Percentiles rank a stretch among this genome's conserved stretches.
phyloP scores from a whole-genome alignment of 2,329 filamentous ascomycete genomes.

The Nothophoma quercina region DNA sequence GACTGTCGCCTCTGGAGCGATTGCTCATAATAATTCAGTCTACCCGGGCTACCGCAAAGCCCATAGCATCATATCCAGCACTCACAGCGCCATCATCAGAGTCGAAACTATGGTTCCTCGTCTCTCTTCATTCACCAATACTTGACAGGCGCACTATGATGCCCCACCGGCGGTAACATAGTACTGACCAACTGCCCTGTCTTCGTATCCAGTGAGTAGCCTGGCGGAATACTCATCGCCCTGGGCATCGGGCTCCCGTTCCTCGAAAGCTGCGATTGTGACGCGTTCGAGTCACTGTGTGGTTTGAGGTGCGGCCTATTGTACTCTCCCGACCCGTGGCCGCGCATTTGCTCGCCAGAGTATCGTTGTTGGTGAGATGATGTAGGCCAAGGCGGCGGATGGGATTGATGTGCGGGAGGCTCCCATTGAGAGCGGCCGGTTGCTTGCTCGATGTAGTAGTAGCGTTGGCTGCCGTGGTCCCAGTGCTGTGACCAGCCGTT shows the following conservation, averaged over 20 bases:
- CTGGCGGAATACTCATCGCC: conserved; percentile 12
- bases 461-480: conserved; percentile 66
- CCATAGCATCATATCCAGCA: no score
- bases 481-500: conserved; percentile 68
- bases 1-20: no score
- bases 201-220: conserved; percentile 17
- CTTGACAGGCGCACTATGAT: conserved; percentile 19
- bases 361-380: conserved; percentile 5
- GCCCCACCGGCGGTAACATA: conserved; percentile 16
- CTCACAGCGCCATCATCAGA: no score
- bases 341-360: conserved; percentile 6
- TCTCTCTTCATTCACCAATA: conserved; percentile 16
- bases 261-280: conserved; percentile 10
- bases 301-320: conserved; percentile 4
- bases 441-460: conserved; percentile 69
- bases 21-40: no score
- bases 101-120: no score
- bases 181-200: conserved; percentile 19
- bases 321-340: not conserved
- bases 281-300: conserved; percentile 12
- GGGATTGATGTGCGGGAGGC: conserved; percentile 19
- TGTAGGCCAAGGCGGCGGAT: conserved; percentile 8
- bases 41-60: no score
- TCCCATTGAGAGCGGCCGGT: conserved; percentile 70
- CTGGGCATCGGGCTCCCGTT: conserved; percentile 11